Evolutionary conservation across 495 filamentous ascomycete genomes (phyloP).

Genomic region (Tuber melanosporum): DNA sequence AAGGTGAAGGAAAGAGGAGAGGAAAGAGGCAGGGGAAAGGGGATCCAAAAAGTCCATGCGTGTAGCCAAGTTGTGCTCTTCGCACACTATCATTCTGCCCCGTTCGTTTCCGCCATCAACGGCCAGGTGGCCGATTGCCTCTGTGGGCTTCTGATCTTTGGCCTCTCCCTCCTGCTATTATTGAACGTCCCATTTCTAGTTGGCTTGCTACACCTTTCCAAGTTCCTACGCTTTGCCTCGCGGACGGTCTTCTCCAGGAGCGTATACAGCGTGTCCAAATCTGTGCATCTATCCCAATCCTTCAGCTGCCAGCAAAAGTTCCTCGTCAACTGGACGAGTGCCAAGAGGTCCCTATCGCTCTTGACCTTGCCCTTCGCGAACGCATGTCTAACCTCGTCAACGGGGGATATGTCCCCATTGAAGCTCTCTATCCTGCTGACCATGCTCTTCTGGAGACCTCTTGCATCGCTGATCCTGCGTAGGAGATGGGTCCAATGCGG

Average conservation of each 20-base stretch:
- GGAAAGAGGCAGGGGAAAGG: not conserved
- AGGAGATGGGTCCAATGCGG: constrained; percentile 41
- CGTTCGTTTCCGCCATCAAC: not conserved
- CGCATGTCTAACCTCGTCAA: constrained; percentile 40
- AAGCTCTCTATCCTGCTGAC: constrained; percentile 35
- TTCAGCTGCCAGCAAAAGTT: constrained; percentile 42
- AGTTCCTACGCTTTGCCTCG: constrained; percentile 23
- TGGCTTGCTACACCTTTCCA: constrained; percentile 13
- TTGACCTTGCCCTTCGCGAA: constrained; percentile 39
- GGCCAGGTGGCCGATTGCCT: constrained; percentile 31
- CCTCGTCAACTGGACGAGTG: constrained; percentile 38
- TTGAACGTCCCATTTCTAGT: constrained; percentile 9
- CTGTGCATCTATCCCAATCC: constrained; percentile 39
- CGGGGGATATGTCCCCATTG: constrained; percentile 40
- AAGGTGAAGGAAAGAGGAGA: constrained; percentile 1
- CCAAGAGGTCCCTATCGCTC: constrained; percentile 37
- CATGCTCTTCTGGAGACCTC: constrained; percentile 33
- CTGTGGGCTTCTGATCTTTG: constrained; percentile 12
- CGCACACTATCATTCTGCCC: not conserved
- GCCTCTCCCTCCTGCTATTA: not conserved
- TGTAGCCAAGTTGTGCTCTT: not conserved
- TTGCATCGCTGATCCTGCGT: constrained; percentile 36
- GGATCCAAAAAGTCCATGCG: not conserved
- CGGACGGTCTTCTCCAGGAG: constrained; percentile 32
- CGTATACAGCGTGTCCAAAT: constrained; percentile 34